Evolutionary conservation across 176 grass and related monocot species (phyloP).

Genomic region (Eragrostis nindensis): DNA sequence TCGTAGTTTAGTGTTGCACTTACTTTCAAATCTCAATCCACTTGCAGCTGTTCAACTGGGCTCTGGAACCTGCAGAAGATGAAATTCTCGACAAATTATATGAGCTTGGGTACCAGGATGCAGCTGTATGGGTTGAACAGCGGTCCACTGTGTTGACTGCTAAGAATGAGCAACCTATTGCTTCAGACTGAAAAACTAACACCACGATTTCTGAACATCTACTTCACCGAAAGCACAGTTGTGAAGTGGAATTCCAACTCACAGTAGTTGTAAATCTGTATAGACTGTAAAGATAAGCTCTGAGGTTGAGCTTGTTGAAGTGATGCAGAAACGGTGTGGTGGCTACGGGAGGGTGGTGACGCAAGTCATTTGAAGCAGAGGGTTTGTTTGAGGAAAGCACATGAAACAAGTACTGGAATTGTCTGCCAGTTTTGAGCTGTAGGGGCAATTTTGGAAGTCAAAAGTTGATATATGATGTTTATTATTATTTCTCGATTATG

Average conservation of each 20-base stretch:
- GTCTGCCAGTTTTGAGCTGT: not conserved
- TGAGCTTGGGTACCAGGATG: conserved; percentile 83
- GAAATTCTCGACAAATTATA: conserved; percentile 77
- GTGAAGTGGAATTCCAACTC: not conserved
- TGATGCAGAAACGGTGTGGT: not conserved
- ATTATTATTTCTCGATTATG: not conserved
- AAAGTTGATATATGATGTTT: not conserved
- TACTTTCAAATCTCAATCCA: not conserved
- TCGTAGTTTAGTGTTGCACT: not conserved
- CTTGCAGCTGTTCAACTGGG: conserved; percentile 98
- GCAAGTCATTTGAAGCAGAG: not conserved
- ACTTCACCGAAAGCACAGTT: not conserved
- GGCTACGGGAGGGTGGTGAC: not conserved
- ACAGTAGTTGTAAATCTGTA: not conserved
- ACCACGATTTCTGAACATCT: not conserved
- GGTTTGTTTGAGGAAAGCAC: not conserved
- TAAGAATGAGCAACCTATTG: conserved; percentile 29
- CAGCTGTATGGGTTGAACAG: conserved; percentile 74
- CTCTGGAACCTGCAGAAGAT: conserved; percentile 93
- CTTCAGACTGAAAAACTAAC: conserved; percentile 11
- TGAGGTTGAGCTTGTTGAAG: not conserved
- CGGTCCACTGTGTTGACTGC: conserved; percentile 45
- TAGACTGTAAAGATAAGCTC: not conserved
- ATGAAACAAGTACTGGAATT: not conserved
- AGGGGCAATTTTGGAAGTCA: not conserved